Base-by-base conservation (phyloP, 768 basidiomycete species). In the Mycena albidolilacea region DNA sequence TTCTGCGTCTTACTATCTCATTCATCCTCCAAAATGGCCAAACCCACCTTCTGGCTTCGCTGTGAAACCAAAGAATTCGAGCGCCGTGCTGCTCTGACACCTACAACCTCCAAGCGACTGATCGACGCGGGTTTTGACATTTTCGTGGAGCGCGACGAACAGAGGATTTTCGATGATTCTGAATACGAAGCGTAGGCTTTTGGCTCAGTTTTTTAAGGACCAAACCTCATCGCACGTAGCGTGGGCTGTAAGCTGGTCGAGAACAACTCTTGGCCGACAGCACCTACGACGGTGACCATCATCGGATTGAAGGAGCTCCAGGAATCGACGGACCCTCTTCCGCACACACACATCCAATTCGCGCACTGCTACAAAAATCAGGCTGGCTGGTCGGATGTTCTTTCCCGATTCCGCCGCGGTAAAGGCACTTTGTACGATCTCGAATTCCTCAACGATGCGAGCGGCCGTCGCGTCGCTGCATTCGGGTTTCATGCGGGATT, bases 401-500 rank as follows among this genome's bases (percentile, higher is more conserved):
- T 99, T 38, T 86, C 91, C 39, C 93, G 98, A 23, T 99, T 98
- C 87, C 85, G 89, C 80, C 87, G 87, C 61, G 98, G 97, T 15
- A 87, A 88, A 23, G 97, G 97, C 39, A 92, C 91, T 14, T 85
- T 99, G 30, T 98, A 98, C 83, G 98, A 99, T 81, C 87, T 99
- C 67, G 98, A 99, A 84, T 99, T 99, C 84, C 87, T 99, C 74
- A 93, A 90, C 74, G 96, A 99, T 79, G 90, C 86, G 2, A 85
- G 77, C 48, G 96, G 97, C 15, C 89, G 97, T 38, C 93, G 98
- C 57, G 97, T 99, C 44, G 97, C 98, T 17, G 98, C 98, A 0
- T 99, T 99, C 79, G 98, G 98, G 8, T 99, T 93, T 85, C 95
- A 99, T 81, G 98, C 98, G 14, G 98, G 98, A 6, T 99, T 98